Base-by-base conservation (phyloP, 441 rosid species). In the Manihot esculenta region DNA sequence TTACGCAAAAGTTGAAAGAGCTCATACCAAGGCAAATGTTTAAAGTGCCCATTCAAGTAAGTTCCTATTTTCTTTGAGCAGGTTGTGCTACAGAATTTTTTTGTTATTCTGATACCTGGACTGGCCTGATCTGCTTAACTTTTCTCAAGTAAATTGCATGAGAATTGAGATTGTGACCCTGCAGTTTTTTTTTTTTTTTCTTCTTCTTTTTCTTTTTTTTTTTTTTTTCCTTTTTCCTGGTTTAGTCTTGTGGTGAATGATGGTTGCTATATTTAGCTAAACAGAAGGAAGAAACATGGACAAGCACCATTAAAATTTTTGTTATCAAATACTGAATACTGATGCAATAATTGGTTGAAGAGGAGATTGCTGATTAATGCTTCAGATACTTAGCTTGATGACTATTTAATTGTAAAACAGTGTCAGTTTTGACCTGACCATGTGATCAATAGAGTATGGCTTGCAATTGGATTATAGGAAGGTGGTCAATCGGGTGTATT, bases 1-100 rank as follows among this genome's bases (percentile, higher is more conserved):
- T 94, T 84, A 89, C 97, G 71, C 97, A 86, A 77, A 94, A 87
- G 83, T 82, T 94, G 75, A 94, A 92, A 85, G 99, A 94, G 86
- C 97, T 94, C 70, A 94, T 94, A 81, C 99, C 99, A 65, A 76
- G 97, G 47, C 99, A 94, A 78, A 90, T 92, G 97, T 94, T 94
- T 83, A 94, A 90, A 94, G 84, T 94, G 66, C 99, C 99, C 51
- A 92, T 94, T 80, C 99, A 94, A 84, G 99, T 94, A 84, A 81
- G 86, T 55, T 54, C 17, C 4, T 62, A 26, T 17, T 74, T 63
- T 51, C 64, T 68, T 78, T 56, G 63, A 20, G 65, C 20, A 6
- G 30, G 5, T 38, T 24, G 20, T 33, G 63, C 24, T 45, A 30
- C 17, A 13, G 3, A 1, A 24, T 11, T 71, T 20, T n/a, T 27